A percentile compares a stretch with the other conserved stretches of the same genome.
phyloP scores from a whole-genome alignment of 2,329 filamentous ascomycete species.

The Penicillium sp. region DNA sequence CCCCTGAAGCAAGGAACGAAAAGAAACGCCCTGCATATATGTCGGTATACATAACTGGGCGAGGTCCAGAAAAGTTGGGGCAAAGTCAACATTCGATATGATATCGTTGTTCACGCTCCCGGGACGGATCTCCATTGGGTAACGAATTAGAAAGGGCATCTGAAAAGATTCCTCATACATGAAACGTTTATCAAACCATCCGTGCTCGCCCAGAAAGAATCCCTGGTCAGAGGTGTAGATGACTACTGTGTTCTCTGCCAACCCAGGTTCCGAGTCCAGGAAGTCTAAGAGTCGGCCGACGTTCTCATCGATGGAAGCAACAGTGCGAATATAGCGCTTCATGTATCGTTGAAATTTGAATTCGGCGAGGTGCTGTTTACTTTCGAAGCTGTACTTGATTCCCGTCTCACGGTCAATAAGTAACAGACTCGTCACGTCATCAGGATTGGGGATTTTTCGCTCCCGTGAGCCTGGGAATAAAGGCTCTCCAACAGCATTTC shows the following conservation, averaged over 20 bases:
- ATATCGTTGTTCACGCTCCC: conserved; percentile 46
- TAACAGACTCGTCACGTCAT: conserved; percentile 27
- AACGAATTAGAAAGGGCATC: conserved; percentile 52
- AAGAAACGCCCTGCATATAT: conserved; percentile 53
- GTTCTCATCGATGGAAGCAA: conserved; percentile 52
- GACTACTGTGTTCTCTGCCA: conserved; percentile 48
- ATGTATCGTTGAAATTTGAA: conserved; percentile 58
- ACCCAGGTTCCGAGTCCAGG: conserved; percentile 37
- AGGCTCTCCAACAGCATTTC: conserved; percentile 35
- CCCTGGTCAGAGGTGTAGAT: conserved; percentile 56
- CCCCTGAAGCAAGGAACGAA: conserved; percentile 36
- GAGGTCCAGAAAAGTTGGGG: conserved; percentile 48
- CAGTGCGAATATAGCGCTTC: conserved; percentile 52
- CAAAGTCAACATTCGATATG: conserved; percentile 54
- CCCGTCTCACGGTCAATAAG: conserved; percentile 48
- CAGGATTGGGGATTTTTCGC: conserved; percentile 39
- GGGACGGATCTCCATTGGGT: conserved; percentile 40
- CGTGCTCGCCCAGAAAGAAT: conserved; percentile 56
- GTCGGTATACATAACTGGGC: conserved; percentile 40
- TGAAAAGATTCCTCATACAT: conserved; percentile 58
- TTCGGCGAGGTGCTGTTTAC: conserved; percentile 41
- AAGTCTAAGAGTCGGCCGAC: conserved; percentile 48
- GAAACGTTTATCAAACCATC: conserved; percentile 57
- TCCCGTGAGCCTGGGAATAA: conserved; percentile 25
- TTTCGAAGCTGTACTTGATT: conserved; percentile 44